These are phyloP conservation scores for Fusarium piperis DNA, from an alignment of 2,329 filamentous ascomycete genomes.

Conservation along the genomic window DNA sequence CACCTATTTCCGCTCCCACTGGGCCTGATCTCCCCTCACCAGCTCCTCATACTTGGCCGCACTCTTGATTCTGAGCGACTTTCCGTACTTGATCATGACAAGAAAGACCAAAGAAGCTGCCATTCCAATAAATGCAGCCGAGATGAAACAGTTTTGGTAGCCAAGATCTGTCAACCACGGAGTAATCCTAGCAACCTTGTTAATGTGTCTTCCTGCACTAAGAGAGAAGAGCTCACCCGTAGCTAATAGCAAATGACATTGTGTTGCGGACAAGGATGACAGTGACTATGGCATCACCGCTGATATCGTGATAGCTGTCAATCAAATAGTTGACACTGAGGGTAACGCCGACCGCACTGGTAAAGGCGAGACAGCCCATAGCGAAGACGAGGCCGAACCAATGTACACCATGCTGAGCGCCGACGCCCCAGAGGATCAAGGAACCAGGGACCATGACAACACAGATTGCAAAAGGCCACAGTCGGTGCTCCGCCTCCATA, in stretches of 20 bases:
- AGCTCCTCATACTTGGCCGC: constrained; percentile 24
- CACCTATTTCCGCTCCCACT: not conserved
- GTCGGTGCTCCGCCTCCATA: constrained; percentile 53
- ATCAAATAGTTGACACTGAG: constrained; percentile 53
- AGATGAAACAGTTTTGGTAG: constrained; percentile 55
- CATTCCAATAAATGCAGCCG: constrained; percentile 52
- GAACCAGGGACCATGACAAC: constrained; percentile 42
- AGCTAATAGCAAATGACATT: constrained; percentile 49
- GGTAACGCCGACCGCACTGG: constrained; percentile 48
- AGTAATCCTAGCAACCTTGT: constrained; percentile 51
- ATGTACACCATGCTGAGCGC: constrained; percentile 50
- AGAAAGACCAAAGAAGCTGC: constrained; percentile 53
- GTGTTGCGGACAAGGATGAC: constrained; percentile 53
- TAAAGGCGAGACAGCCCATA: constrained; percentile 49
- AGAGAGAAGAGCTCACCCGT: constrained; percentile 27
- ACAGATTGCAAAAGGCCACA: constrained; percentile 51
- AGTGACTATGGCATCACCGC: constrained; percentile 51
- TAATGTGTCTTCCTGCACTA: not conserved
- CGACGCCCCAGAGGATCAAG: constrained; percentile 48
- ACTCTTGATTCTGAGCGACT: constrained; percentile 36
- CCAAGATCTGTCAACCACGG: constrained; percentile 55
- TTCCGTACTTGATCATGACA: constrained; percentile 59
- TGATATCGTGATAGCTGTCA: constrained; percentile 53
- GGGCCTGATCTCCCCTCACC: constrained; percentile 9
- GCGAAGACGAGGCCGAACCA: constrained; percentile 55